Evolutionary conservation across 2,329 filamentous ascomycete genomes (phyloP), one percentile per base, ranked within the genome.

Genomic region (Penicillium italicum): DNA sequence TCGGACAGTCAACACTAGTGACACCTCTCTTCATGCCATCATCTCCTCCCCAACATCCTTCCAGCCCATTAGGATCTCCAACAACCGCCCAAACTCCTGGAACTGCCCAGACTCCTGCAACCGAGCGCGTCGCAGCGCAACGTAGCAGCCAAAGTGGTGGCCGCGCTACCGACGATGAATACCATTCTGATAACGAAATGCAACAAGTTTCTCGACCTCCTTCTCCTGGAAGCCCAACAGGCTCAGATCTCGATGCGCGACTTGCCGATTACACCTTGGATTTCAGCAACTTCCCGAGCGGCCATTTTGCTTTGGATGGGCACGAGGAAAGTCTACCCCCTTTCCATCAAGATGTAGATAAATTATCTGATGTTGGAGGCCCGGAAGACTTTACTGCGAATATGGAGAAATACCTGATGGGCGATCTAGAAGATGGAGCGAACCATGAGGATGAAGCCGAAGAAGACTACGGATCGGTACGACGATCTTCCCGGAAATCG

Each of bases 341-440:
- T 10, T 50, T 65, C 30, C 63, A 68, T 4, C 48, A 65, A 9
- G 62, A 68, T 26, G 61, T 62, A 22, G 72, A 74, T 14, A 61
- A 68, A 28, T 55, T 73, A 34, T 74, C 72, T 0, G 74, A 75
- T 20, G 67, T 72, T 24, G 74, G 71, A 8, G 74, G 74, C 0
- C 74, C 74, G 4, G 70, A 74, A 18, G 74, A 77, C 56, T 76
- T 77, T 43, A 77, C 74, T 0, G 64, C 70, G 31, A 76, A 77
- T 38, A 64, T 77, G 61, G 73, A 76, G 54, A 68, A 70, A 37
- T 74, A 76, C 54, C 58, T 77, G 24, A 65, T 71, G 58, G 70
- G 67, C 3, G 68, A 69, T 43, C 63, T 59, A 47, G 64, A 63
- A 43, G 52, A 26, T 50, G 51, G 22, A 61, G 62, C 26, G 33